These are phyloP conservation scores for Mycena maculata DNA, from an alignment of 768 basidiomycete genomes.

Conservation along the genomic window DNA sequence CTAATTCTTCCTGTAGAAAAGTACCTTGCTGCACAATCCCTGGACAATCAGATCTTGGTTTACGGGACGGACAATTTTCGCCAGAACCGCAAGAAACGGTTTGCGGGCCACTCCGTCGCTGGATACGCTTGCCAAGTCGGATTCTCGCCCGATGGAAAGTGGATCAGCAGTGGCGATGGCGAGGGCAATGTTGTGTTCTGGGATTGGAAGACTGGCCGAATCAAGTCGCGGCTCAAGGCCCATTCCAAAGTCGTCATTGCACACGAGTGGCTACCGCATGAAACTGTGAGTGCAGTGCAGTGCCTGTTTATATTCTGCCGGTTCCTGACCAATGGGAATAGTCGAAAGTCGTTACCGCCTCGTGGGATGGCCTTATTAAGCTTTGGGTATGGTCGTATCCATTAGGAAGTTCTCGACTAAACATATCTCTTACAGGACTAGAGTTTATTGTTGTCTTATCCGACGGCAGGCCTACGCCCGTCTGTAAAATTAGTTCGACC, in stretches of 20 bases:
- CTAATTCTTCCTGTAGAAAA: constrained; percentile 65
- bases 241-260: constrained; percentile 98
- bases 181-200: constrained; percentile 97
- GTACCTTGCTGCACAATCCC: constrained; percentile 96
- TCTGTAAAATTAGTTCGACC: constrained; percentile 25
- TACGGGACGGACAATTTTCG: constrained; percentile 99
- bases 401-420: constrained; percentile 27
- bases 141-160: constrained; percentile 98
- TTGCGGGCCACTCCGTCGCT: constrained; percentile 95
- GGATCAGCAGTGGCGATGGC: constrained; percentile 97
- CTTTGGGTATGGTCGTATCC: constrained; percentile 79
- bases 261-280: constrained; percentile 98
- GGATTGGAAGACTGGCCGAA: constrained; percentile 99
- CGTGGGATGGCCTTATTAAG: constrained; percentile 98
- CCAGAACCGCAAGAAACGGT: constrained; percentile 98
- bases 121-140: constrained; percentile 98
- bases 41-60: constrained; percentile 98
- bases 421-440: constrained; percentile 50
- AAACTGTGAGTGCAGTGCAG: constrained; percentile 82
- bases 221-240: constrained; percentile 89
- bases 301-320: constrained; percentile 59
- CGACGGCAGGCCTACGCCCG: neutral
- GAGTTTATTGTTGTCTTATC: constrained; percentile 20
- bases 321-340: constrained; percentile 49
- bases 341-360: constrained; percentile 97